A percentile compares a stretch with the other conserved stretches of the same genome.
These are phyloP conservation scores for Suillus occidentalis DNA, from an alignment of 768 basidiomycete species.

Conservation along the genomic window DNA sequence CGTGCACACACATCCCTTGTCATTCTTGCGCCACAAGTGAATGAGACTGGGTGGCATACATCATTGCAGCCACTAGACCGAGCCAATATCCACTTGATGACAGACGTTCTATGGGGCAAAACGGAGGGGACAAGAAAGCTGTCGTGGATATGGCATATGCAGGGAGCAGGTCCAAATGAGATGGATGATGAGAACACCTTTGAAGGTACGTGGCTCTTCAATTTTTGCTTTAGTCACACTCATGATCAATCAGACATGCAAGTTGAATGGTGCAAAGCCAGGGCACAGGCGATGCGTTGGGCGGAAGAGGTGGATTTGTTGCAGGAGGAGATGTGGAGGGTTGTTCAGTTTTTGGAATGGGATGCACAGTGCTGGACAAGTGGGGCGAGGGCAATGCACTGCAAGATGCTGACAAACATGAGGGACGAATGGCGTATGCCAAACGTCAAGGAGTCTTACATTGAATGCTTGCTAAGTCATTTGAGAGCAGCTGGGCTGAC, in stretches of 20 bases:
- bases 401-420: background rate
- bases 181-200: background rate
- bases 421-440: background rate
- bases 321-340: background rate
- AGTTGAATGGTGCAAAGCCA: background rate
- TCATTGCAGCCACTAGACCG: background rate
- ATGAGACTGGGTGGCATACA: background rate
- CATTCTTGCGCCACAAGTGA: background rate
- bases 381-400: background rate
- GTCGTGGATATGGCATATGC: constrained; percentile 14
- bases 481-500: background rate
- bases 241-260: background rate
- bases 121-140: constrained; percentile 11
- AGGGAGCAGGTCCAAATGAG: background rate
- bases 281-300: background rate
- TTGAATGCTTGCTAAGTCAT: background rate
- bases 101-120: constrained; percentile 2
- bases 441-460: background rate
- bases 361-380: background rate
- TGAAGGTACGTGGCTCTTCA: constrained; percentile 2
- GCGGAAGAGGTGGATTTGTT: background rate
- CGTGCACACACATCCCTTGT: background rate
- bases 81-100: constrained; percentile 5
- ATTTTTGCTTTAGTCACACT: background rate
- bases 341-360: background rate